phyloP scores from a whole-genome alignment of 2,329 filamentous ascomycete genomes.

The Coniella vitis region DNA sequence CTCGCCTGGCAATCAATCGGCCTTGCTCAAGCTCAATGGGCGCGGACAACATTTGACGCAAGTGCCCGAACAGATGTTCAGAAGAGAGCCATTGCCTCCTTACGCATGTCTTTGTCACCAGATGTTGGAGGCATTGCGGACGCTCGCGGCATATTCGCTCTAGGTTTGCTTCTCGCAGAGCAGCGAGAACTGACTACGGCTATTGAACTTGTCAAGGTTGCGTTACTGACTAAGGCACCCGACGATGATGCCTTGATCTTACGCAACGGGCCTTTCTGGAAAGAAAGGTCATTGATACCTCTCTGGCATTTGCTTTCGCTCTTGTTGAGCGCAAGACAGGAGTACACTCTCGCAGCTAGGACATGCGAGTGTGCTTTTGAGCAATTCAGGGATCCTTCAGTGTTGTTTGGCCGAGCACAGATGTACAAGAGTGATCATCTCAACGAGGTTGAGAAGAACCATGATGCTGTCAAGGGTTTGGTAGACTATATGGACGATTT shows the following conservation, averaged over 20 bases:
- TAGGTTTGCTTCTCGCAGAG: conserved; percentile 83
- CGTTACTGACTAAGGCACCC: conserved; percentile 55
- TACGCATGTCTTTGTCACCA: conserved; percentile 66
- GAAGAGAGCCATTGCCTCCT: conserved; percentile 65
- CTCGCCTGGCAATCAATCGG: conserved; percentile 79
- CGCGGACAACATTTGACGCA: conserved; percentile 71
- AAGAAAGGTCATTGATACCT: conserved; percentile 63
- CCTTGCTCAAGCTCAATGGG: conserved; percentile 80
- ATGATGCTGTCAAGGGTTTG: conserved; percentile 37
- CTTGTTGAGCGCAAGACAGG: conserved; percentile 77
- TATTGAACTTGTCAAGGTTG: conserved; percentile 74
- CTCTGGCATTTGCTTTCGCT: conserved; percentile 89
- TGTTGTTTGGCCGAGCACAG: conserved; percentile 60
- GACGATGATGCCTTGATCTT: conserved; percentile 36
- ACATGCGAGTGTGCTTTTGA: conserved; percentile 89
- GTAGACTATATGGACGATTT: conserved; percentile 75
- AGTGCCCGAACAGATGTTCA: conserved; percentile 66
- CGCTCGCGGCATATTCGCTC: conserved; percentile 69
- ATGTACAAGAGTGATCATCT: conserved; percentile 61
- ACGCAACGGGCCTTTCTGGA: conserved; percentile 46
- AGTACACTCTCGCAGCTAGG: conserved; percentile 71
- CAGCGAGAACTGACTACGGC: conserved; percentile 73
- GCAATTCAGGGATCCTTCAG: conserved; percentile 67
- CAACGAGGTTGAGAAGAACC: conserved; percentile 43
- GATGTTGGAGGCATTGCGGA: conserved; percentile 61